Evolutionary conservation across 208 protist genomes (phyloP).

Genomic region (Leishmania gerbilli): DNA sequence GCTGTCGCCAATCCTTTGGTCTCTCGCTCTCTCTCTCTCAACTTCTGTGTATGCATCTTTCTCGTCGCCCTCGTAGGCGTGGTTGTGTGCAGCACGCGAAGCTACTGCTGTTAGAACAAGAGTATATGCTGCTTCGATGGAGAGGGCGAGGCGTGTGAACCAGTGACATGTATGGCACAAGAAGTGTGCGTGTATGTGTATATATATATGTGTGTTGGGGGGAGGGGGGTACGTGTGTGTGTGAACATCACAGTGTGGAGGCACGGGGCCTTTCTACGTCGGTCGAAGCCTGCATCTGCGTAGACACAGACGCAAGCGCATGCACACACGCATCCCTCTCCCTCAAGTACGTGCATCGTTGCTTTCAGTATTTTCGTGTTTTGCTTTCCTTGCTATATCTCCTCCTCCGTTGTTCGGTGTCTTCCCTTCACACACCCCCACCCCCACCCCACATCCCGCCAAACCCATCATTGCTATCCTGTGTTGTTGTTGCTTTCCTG

Average conservation of each 20-base stretch:
- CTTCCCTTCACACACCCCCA: background rate
- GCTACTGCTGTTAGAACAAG: background rate
- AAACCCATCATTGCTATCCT: background rate
- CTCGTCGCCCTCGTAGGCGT: background rate
- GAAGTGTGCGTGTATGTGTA: background rate
- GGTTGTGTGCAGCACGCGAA: background rate
- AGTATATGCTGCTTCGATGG: background rate
- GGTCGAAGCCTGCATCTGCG: background rate
- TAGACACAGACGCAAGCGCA: background rate
- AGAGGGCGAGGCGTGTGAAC: background rate
- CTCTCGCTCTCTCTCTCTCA: slow-evolving; percentile 6
- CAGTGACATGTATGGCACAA: background rate
- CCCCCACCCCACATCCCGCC: background rate
- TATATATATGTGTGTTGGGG: background rate
- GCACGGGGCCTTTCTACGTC: background rate
- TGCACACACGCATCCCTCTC: background rate
- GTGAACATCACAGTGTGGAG: too few species aligned
- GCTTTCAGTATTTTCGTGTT: background rate
- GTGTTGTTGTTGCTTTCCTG: background rate
- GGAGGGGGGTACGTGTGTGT: too few species aligned
- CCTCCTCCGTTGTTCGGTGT: background rate
- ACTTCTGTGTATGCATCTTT: background rate
- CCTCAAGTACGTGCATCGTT: background rate
- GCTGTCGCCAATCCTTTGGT: background rate
- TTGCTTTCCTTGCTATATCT: background rate